A percentile compares a stretch with the other conserved stretches of the same genome.
Conservation (phyloP, 495 filamentous ascomycete species). For the Penicillium coprophilum region DNA sequence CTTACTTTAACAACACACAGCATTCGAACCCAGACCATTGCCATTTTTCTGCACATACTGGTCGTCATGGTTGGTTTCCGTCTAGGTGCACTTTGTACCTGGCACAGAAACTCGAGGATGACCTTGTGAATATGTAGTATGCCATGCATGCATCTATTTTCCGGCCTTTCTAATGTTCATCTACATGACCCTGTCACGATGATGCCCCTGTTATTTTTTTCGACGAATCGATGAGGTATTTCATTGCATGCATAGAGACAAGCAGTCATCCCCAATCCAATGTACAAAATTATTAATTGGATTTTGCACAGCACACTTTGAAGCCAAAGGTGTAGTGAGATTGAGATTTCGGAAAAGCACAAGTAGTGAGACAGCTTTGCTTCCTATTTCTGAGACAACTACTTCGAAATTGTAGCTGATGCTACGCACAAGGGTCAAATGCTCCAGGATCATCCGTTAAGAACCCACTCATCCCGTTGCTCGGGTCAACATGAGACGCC, state of each 20-base stretch:
- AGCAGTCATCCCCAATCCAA: background rate
- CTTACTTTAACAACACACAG: constrained; percentile 45
- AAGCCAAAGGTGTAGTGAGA: background rate
- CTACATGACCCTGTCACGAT: background rate
- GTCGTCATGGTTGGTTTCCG: constrained; percentile 34
- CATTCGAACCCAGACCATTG: constrained; percentile 26
- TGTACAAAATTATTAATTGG: background rate
- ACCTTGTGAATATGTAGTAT: background rate
- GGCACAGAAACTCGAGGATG: constrained; percentile 20
- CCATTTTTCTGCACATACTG: constrained; percentile 32
- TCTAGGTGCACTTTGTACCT: constrained; percentile 37
- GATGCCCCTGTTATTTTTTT: background rate
- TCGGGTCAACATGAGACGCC: background rate
- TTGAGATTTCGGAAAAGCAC: background rate
- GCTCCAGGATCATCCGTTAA: background rate
- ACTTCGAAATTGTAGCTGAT: background rate
- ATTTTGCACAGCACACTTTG: background rate
- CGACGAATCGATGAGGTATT: background rate
- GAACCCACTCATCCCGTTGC: background rate
- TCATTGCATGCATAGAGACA: background rate
- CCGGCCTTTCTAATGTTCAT: background rate
- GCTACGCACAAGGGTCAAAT: background rate
- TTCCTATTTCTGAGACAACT: background rate
- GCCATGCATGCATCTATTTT: background rate
- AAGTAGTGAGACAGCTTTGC: background rate